phyloP scores from a whole-genome alignment of 2,329 filamentous ascomycete genomes.

The Botryotinia globosa region DNA sequence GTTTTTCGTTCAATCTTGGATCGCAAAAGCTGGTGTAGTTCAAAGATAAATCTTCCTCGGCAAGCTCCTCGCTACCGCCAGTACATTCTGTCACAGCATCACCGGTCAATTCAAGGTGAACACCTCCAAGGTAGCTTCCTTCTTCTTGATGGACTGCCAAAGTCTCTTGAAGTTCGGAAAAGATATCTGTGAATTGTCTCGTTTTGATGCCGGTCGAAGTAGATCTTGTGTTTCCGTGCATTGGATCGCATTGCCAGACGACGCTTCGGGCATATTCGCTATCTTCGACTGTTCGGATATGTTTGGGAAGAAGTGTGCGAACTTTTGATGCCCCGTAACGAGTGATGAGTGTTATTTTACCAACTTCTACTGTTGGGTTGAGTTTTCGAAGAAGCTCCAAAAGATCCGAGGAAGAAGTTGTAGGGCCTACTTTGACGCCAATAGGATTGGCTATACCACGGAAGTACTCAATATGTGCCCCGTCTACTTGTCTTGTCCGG shows the following conservation, averaged over 20 bases:
- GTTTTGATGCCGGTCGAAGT: constrained; percentile 85
- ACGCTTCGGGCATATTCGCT: constrained; percentile 67
- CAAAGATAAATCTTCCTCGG: constrained; percentile 81
- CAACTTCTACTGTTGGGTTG: constrained; percentile 77
- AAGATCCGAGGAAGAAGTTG: constrained; percentile 73
- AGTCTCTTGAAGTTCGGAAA: constrained; percentile 80
- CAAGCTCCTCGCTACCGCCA: constrained; percentile 81
- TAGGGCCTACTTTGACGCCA: constrained; percentile 92
- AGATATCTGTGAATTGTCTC: constrained; percentile 83
- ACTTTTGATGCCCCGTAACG: constrained; percentile 85
- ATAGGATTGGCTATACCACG: constrained; percentile 94
- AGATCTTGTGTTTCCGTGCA: constrained; percentile 80
- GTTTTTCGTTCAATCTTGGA: constrained; percentile 93
- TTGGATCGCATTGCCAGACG: constrained; percentile 98
- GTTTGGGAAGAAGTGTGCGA: constrained; percentile 68
- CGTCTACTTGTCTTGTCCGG: constrained; percentile 87
- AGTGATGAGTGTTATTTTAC: constrained; percentile 95
- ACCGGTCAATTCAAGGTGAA: constrained; percentile 92
- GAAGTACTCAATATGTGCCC: constrained; percentile 96
- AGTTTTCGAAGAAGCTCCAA: constrained; percentile 77
- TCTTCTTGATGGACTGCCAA: constrained; percentile 80
- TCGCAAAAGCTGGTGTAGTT: constrained; percentile 98
- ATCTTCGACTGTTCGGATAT: constrained; percentile 84
- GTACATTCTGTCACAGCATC: constrained; percentile 96
- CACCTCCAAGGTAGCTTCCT: constrained; percentile 83